Conservation (phyloP, 1,139 yeast genomes). For the Saccharomyces hybrid region DNA sequence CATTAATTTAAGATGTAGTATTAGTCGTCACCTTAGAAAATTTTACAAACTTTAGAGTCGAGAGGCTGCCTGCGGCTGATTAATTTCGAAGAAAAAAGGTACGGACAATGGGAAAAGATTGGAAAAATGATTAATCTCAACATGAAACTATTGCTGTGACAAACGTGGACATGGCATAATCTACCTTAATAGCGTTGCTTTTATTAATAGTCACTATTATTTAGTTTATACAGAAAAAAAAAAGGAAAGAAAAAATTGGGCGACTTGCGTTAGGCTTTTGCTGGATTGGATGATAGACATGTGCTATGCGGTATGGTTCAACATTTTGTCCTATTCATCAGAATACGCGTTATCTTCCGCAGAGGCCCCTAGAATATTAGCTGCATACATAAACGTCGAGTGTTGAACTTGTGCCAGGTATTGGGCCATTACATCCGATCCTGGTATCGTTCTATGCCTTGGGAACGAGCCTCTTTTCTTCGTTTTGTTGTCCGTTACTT, state of each 20-base stretch:
- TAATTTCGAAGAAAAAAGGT: too few species aligned
- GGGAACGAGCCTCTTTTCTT: conserved; percentile 9
- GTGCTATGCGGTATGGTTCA: background rate
- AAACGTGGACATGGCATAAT: too few species aligned
- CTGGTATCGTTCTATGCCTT: conserved; percentile 40
- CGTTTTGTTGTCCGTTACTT: conserved; percentile 6
- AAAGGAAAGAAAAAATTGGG: background rate
- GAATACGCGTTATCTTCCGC: conserved; percentile 24
- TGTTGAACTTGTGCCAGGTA: conserved; percentile 65
- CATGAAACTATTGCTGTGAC: too few species aligned
- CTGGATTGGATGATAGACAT: background rate
- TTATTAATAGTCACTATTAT: background rate
- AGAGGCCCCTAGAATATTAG: conserved; percentile 41
- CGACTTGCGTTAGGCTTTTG: background rate
- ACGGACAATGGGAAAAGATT: background rate
- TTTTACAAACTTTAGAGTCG: too few species aligned
- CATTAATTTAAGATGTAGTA: too few species aligned
- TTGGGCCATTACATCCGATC: conserved; percentile 72
- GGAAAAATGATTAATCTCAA: background rate
- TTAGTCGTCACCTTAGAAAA: too few species aligned
- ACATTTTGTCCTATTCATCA: conserved; percentile 13
- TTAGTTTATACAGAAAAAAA: background rate
- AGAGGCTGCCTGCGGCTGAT: too few species aligned
- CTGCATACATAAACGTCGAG: conserved; percentile 51
- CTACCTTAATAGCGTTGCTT: background rate